Evolutionary conservation across 1,284 basidiomycete species (phyloP).

Genomic region (Marasmius fiardii): DNA sequence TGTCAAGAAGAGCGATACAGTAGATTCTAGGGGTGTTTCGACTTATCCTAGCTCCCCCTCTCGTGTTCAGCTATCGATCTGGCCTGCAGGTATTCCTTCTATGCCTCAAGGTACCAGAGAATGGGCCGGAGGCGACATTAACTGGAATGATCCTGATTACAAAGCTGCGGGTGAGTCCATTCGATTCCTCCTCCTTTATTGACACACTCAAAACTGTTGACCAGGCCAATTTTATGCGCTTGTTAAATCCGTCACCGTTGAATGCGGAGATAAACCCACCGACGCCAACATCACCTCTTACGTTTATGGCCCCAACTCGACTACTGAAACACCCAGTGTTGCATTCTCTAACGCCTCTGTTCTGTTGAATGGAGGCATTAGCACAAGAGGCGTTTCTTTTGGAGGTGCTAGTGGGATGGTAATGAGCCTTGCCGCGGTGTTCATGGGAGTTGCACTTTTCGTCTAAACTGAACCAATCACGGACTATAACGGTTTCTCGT

Average conservation of each 20-base stretch:
- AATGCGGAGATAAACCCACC: constrained; percentile 51
- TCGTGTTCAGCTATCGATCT: constrained; percentile 68
- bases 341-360: constrained; percentile 54
- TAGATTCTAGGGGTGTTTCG: constrained; percentile 42
- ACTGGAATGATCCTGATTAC: constrained; percentile 78
- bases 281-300: constrained; percentile 53
- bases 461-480: not conserved
- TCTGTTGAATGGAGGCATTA: constrained; percentile 35
- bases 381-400: not conserved
- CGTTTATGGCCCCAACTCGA: constrained; percentile 54
- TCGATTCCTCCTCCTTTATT: not conserved
- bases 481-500: not conserved
- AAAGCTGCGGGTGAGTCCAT: constrained; percentile 27
- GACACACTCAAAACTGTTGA: not conserved
- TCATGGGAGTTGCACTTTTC: not conserved
- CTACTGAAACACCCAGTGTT: constrained; percentile 47
- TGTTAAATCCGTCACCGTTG: constrained; percentile 54
- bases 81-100: constrained; percentile 70
- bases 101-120: constrained; percentile 64
- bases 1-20: constrained; percentile 55
- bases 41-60: constrained; percentile 76
- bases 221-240: constrained; percentile 59
- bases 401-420: not conserved
- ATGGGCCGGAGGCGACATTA: constrained; percentile 79
- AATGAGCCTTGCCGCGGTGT: not conserved